Evolutionary conservation across 1,284 basidiomycete genomes (phyloP).

Genomic region (Tremellales sp.): DNA sequence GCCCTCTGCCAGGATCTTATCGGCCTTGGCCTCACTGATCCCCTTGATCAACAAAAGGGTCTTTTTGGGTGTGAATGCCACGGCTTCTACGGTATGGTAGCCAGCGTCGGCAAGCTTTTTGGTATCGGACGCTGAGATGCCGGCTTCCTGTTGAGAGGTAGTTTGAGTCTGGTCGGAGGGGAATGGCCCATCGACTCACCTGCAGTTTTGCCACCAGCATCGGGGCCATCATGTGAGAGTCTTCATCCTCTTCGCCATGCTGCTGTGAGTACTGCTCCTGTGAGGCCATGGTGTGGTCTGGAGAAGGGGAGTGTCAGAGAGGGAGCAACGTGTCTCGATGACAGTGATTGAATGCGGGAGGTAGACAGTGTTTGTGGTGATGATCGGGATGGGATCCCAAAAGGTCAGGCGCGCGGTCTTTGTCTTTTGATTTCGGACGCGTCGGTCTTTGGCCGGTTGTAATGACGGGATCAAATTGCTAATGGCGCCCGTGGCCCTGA

Average conservation of each 20-base stretch:
- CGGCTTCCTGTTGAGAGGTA: conserved; percentile 61
- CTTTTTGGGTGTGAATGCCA: conserved; percentile 98
- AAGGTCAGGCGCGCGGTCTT: no score
- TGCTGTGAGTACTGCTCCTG: conserved; percentile 39
- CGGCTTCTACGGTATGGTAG: conserved; percentile 88
- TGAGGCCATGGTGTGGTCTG: conserved; percentile 15
- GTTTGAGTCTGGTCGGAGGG: background rate
- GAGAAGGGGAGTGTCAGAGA: background rate
- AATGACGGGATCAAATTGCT: no score
- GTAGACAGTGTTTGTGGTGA: no score
- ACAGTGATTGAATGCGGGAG: no score
- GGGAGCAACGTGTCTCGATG: no score
- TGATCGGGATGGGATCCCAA: no score
- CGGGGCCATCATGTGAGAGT: conserved; percentile 63
- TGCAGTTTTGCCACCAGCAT: conserved; percentile 77
- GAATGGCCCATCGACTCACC: conserved; percentile 29
- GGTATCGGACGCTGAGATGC: conserved; percentile 86
- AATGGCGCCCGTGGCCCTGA: no score
- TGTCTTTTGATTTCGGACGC: no score
- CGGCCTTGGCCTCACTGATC: conserved; percentile 95
- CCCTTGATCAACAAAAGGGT: conserved; percentile 87
- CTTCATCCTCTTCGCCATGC: conserved; percentile 54
- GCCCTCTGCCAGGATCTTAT: conserved; percentile 93
- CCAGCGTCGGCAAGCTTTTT: conserved; percentile 95
- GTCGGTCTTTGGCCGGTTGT: no score